Evolutionary conservation across 345 rosid species (phyloP), one percentile per base, ranked within the genome.

Genomic region (Geranium rotundifolium): DNA sequence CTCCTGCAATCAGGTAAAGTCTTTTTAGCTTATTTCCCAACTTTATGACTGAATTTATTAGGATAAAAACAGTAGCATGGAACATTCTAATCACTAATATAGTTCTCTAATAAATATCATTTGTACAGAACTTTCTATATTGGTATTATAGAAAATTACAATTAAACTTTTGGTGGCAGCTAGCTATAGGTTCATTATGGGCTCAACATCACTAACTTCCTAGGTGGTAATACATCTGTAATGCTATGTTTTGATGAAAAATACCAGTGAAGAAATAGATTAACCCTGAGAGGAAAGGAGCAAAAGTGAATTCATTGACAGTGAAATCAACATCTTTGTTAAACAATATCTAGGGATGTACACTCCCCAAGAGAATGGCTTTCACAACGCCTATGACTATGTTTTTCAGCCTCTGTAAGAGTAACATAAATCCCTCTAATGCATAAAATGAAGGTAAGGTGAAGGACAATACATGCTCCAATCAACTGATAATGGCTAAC

Each of bases 1-100:
- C 71, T 92, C 98, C 98, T 92, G 91, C 81, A 70, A 62, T 67
- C 61, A 62, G 29, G 64, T 62, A 50, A 67, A 67, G 74, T 34
- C 55, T 54, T 23, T 29, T 63, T 13, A 63, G 57, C 23, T 63
- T 60, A 61, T 29, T 17, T 4, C 29, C 14, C 39, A 57, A 67
- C 16, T 20, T 63, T 55, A 58, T 17, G 31, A n/a, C 17, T 17
- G 65, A 29, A 19, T 46, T 2, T 29, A 15, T 19, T 17, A 29
- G 5, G 59, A 49, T 39, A 56, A 9, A 57, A 31, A 19, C 7
- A 55, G 14, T 50, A 56, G 31, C 30, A 50, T 29, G 27, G 10
- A 49, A 17, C 2, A 41, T 46, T 14, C 19, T 65, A 41, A 17
- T 50, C 1, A 46, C 14, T 46, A 37, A 46, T 46, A 46, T 14